Evolutionary conservation across 2,329 filamentous ascomycete species (phyloP).

Genomic region (Coleophoma crateriformis): DNA sequence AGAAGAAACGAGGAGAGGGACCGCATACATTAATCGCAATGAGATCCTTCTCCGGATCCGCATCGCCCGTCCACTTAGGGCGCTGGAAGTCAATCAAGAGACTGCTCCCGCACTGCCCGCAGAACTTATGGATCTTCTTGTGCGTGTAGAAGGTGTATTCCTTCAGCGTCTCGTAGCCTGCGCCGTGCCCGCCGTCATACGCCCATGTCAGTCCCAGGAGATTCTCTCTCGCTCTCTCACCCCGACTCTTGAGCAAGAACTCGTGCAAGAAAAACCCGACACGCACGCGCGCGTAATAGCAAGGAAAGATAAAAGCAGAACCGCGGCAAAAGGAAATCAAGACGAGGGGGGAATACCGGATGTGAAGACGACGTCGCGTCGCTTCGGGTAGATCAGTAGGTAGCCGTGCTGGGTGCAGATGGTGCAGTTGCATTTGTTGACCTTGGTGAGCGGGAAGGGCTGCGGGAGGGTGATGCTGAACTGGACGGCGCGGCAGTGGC

Average conservation of each 20-base stretch:
- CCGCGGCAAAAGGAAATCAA: not conserved
- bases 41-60: conserved; percentile 14
- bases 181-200: too few species aligned
- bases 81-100: conserved; percentile 12
- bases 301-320: not conserved
- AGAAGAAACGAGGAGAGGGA: not conserved
- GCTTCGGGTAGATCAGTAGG: conserved; percentile 28
- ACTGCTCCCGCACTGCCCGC: conserved; percentile 15
- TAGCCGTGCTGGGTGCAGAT: conserved; percentile 50
- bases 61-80: conserved; percentile 1
- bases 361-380: conserved; percentile 8
- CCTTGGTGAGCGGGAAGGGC: conserved; percentile 38
- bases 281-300: too few species aligned
- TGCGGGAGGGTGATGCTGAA: conserved; percentile 47
- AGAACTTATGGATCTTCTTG: conserved; percentile 14
- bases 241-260: too few species aligned
- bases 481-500: conserved; percentile 47
- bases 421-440: conserved; percentile 59
- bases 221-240: too few species aligned
- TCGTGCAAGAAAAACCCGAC: too few species aligned
- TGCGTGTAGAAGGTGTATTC: conserved; percentile 10
- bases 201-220: too few species aligned
- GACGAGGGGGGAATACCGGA: conserved; percentile 2
- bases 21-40: conserved; percentile 17
- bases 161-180: conserved; percentile 10